A percentile compares a stretch with the other conserved stretches of the same genome.
Evolutionary conservation across 148 eudicot species (phyloP).

Genomic region (Cornus controversa): DNA sequence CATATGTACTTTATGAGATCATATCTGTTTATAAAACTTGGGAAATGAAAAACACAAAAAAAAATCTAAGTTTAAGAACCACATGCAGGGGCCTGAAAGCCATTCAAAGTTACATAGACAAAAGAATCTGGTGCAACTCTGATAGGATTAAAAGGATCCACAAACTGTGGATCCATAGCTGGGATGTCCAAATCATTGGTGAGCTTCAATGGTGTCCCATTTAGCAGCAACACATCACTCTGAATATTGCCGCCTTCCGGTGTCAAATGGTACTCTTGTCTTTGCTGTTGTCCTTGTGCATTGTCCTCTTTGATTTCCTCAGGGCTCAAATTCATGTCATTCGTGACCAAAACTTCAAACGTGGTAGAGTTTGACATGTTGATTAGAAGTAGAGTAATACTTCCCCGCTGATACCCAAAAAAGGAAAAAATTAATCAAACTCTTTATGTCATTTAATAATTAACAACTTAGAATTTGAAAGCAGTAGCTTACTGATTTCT

Average conservation of each 20-base stretch:
- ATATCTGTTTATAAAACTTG: too few relatives aligned
- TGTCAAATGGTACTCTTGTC: slow-evolving; percentile 72
- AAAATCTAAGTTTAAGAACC: slow-evolving; percentile 10
- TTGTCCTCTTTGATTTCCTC: neutral
- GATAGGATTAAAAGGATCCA: slow-evolving; percentile 27
- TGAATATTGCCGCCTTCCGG: slow-evolving; percentile 47
- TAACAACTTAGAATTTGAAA: neutral
- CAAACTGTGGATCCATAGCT: slow-evolving; percentile 32
- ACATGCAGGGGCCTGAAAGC: slow-evolving; percentile 48
- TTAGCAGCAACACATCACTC: slow-evolving; percentile 45
- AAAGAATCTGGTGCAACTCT: slow-evolving; percentile 35
- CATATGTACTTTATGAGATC: too few relatives aligned
- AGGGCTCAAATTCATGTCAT: slow-evolving; percentile 32
- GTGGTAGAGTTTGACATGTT: slow-evolving; percentile 56
- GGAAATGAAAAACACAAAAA: too few relatives aligned
- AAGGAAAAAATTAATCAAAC: neutral
- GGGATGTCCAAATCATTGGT: slow-evolving; percentile 41
- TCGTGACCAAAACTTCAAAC: slow-evolving; percentile 28
- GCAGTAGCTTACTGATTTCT: slow-evolving; percentile 25
- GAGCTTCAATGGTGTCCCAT: slow-evolving; percentile 46
- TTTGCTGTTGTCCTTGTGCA: neutral
- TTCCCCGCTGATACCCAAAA: slow-evolving; percentile 28
- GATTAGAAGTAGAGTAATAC: slow-evolving; percentile 42
- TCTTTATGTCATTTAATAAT: neutral
- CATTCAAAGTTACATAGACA: slow-evolving; percentile 36